Percentiles rank a stretch among this genome's conserved stretches.
Evolutionary conservation across 768 basidiomycete species (phyloP).

Genomic region (Sporobolomyces pararoseus): DNA sequence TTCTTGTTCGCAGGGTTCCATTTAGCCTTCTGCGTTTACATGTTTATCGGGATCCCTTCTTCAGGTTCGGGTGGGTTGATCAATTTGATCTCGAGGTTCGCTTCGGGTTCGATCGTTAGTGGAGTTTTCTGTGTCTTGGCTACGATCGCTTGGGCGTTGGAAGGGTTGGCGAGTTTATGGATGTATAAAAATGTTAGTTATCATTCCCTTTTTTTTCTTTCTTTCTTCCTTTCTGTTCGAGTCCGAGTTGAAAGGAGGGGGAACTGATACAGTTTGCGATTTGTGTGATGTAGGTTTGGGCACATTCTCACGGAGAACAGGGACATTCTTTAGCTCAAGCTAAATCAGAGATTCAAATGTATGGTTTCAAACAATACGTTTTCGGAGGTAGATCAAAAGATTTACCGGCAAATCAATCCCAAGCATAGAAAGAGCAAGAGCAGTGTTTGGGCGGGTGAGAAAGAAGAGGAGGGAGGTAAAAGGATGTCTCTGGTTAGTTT

Average conservation of each 20-base stretch:
- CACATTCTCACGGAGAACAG: slow-evolving; percentile 54
- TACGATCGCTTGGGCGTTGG: slow-evolving; percentile 79
- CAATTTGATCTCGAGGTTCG: slow-evolving; percentile 79
- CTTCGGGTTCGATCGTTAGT: slow-evolving; percentile 66
- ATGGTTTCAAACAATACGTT: slow-evolving; percentile 33
- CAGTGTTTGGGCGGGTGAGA: too few relatives aligned
- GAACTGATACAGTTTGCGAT: not conserved
- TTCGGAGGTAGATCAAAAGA: slow-evolving; percentile 13
- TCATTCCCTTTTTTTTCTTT: not conserved
- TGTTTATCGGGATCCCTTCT: slow-evolving; percentile 86
- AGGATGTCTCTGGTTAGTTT: too few relatives aligned
- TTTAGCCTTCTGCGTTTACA: slow-evolving; percentile 84
- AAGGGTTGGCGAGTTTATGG: slow-evolving; percentile 62
- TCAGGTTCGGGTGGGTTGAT: slow-evolving; percentile 95
- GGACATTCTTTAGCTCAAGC: slow-evolving; percentile 73
- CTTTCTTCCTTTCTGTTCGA: not conserved
- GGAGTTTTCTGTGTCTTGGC: slow-evolving; percentile 76
- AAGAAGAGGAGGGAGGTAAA: too few relatives aligned
- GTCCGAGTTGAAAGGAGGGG: not conserved
- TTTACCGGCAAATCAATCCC: not conserved
- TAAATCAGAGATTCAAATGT: slow-evolving; percentile 72
- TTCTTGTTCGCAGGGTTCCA: slow-evolving; percentile 97
- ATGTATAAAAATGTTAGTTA: slow-evolving; percentile 40
- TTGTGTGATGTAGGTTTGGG: slow-evolving; percentile 23
- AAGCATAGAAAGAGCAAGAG: too few relatives aligned